Evolutionary conservation across 2,329 filamentous ascomycete species (phyloP), one percentile per base, ranked within the genome.

Genomic region (Pyrenophora teres): DNA sequence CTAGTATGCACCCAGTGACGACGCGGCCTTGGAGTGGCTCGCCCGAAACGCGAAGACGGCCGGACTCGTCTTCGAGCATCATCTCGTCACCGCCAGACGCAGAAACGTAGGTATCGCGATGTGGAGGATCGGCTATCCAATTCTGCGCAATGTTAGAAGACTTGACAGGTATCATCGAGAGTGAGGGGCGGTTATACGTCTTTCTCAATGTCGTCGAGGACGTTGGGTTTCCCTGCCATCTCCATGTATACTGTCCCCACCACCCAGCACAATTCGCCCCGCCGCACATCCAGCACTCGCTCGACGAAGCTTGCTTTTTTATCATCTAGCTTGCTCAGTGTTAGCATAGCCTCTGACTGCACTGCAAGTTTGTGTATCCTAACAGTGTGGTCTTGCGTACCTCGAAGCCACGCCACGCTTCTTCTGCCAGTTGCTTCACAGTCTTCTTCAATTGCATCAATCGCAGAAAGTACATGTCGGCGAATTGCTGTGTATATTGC

Each of bases 171-270:
- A n/a, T 15, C 2, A 16, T 12, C 9, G 23, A 18, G 19, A 33
- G n/a, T 7, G 15, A 21, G 19, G 19, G 16, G 18, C 3, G 27
- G 27, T 30, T 21, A 13, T 76, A 92, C 90, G 74, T 97, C 93
- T 75, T 95, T 96, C 35, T 90, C 88, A 36, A 99, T 89, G 65
- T 99, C 94, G 53, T 97, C 92, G 30, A 99, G 78, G 71, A 99
- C 93, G 69, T 95, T 96, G 1, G 95, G 94, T 77, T 99, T 99
- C 67, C 97, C 75, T 2, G 89, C 85, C 90, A 99, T 92, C 59
- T 97, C 91, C 88, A 97, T 96, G 73, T 96, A 99, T 27, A 97
- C 86, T 0, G 94, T 99, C 13, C 95, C 94, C 0, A 87, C 83
- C 13, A 99, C 89, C 92, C 93, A 99, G 77, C 93, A 97, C 31